phyloP scores from a whole-genome alignment of 805 yeast genomes.

The Candida maesae region DNA sequence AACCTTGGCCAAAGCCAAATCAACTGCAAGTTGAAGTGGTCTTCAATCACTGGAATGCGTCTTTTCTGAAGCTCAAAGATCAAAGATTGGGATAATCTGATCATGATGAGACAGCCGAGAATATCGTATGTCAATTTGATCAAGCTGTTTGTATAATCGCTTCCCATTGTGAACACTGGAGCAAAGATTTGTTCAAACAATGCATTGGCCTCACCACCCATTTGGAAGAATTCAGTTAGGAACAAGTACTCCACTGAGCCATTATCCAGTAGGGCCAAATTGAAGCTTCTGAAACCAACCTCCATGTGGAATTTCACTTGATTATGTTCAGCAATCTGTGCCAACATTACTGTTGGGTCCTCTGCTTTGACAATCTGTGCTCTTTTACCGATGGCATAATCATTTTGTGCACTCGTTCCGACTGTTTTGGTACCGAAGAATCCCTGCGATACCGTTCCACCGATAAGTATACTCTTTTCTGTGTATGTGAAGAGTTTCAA shows the following conservation, averaged over 20 bases:
- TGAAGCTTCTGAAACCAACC: slow-evolving; percentile 66
- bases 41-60: slow-evolving; percentile 66
- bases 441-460: slow-evolving; percentile 27
- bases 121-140: slow-evolving; percentile 53
- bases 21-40: slow-evolving; percentile 61
- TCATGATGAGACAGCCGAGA: slow-evolving; percentile 73
- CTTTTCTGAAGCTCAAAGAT: slow-evolving; percentile 65
- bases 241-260: slow-evolving; percentile 73
- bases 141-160: slow-evolving; percentile 42
- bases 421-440: slow-evolving; percentile 14
- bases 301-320: slow-evolving; percentile 67
- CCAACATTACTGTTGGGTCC: slow-evolving; percentile 65
- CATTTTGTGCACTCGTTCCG: slow-evolving; percentile 16
- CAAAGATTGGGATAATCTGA: slow-evolving; percentile 63
- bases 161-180: slow-evolving; percentile 49
- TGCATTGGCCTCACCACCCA: slow-evolving; percentile 40
- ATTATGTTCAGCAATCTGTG: slow-evolving; percentile 80
- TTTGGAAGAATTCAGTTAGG: slow-evolving; percentile 63
- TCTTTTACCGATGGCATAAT: slow-evolving; percentile 41
- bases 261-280: slow-evolving; percentile 71
- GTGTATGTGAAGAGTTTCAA: slow-evolving; percentile 47
- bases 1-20: slow-evolving; percentile 84
- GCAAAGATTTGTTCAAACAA: slow-evolving; percentile 48
- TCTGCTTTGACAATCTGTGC: slow-evolving; percentile 50
- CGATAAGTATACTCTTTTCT: slow-evolving; percentile 55